phyloP scores from a whole-genome alignment of 768 basidiomycete species.

The Cystoderma amianthinum region DNA sequence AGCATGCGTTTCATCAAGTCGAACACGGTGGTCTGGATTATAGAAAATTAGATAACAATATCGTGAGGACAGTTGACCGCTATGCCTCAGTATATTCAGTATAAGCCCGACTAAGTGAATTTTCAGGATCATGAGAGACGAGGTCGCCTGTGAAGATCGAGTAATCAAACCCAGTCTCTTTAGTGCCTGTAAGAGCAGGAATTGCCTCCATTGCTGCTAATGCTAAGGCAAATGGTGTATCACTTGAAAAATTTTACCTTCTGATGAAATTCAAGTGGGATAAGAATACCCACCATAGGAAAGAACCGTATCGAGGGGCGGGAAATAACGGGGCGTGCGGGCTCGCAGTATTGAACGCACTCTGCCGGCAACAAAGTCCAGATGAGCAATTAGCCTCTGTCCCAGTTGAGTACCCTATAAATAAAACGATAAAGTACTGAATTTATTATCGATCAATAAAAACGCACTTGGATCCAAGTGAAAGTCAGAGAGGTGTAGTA shows the following conservation, averaged over 20 bases:
- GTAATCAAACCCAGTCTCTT: slow-evolving; percentile 55
- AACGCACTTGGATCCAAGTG: slow-evolving; percentile 66
- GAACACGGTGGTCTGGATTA: slow-evolving; percentile 60
- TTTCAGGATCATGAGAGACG: slow-evolving; percentile 63
- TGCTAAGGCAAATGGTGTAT: slow-evolving; percentile 56
- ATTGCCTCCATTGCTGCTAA: slow-evolving; percentile 60
- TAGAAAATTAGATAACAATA: no score
- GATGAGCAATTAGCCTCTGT: slow-evolving; percentile 69
- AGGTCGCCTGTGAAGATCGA: slow-evolving; percentile 70
- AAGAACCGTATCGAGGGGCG: slow-evolving; percentile 67
- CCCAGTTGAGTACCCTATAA: slow-evolving; percentile 19
- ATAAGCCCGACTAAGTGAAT: slow-evolving; percentile 57
- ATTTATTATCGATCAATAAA: neutral
- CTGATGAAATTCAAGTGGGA: no score
- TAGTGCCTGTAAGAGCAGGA: slow-evolving; percentile 56
- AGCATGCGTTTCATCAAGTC: slow-evolving; percentile 59
- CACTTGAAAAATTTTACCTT: slow-evolving; percentile 38
- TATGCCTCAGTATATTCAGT: slow-evolving; percentile 56
- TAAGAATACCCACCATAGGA: slow-evolving; percentile 36
- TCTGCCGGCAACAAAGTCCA: slow-evolving; percentile 57
- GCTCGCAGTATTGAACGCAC: slow-evolving; percentile 40
- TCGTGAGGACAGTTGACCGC: no score
- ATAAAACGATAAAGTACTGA: no score
- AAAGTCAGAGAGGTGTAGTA: slow-evolving; percentile 72
- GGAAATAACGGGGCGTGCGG: slow-evolving; percentile 44